Evolutionary conservation across 306 rosid species (phyloP), one percentile per base, ranked within the genome.

Genomic region (Rosa multiflora): DNA sequence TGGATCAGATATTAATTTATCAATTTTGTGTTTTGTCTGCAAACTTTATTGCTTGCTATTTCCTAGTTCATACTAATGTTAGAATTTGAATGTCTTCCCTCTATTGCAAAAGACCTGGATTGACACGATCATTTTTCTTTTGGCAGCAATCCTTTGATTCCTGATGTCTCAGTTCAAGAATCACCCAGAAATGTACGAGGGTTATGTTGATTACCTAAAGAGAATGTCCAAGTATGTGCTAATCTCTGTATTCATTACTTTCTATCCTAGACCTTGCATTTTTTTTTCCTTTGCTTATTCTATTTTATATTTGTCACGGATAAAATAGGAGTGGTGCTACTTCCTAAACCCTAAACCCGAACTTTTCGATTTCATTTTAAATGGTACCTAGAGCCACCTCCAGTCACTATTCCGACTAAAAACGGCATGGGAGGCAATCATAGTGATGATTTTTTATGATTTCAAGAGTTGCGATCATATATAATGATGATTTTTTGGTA

Each of bases 191-290:
- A 68, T 83, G 8, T 94, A 94, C 2, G 87, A 74, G 63, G 97
- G 93, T 70, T 94, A 92, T 74, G 81, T 77, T 62, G 93, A 94
- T 74, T 94, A 94, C 86, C 86, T 94, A 82, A 92, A 77, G 88
- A 91, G 86, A 81, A 90, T 94, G 89, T 87, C 85, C 97, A 94
- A 81, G 97, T 94, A 89, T 56, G 14, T 52, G 80, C 82, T 77
- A 21, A n/a, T 83, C 74, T 76, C 61, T 74, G 8, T 53, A 10
- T 29, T 62, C 10, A 29, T 81, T 72, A 39, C 71, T 68, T 75
- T 18, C 53, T 23, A 37, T 67, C 48, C 81, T 6, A 81, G 49
- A 39, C 21, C 35, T 78, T 75, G 47, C 46, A 37, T 63, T 59
- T 40, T 42, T 48, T 64, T 62, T 58, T 32, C 37, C 37, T 32